phyloP scores from a whole-genome alignment of 1,284 basidiomycete genomes.

The Ceratobasidium sp. region DNA sequence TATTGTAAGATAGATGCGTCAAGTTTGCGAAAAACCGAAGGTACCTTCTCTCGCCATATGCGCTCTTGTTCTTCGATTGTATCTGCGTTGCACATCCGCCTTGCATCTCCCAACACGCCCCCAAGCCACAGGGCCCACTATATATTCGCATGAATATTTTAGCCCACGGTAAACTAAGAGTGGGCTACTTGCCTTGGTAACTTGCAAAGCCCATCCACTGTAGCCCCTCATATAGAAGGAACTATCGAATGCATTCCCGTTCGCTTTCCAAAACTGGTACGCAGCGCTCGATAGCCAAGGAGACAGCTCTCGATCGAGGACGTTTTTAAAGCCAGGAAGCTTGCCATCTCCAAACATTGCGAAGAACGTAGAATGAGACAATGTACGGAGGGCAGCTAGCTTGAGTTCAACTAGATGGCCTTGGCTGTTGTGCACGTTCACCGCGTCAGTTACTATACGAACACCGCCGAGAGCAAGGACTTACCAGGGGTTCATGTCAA shows the following conservation, averaged over 20 bases:
- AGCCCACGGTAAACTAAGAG: neutral
- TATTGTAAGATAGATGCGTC: neutral
- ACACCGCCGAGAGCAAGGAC: conserved; percentile 37
- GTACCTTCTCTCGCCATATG: conserved; percentile 71
- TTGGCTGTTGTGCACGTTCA: conserved; percentile 63
- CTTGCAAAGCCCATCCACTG: conserved; percentile 76
- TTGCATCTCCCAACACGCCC: conserved; percentile 71
- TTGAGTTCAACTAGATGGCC: conserved; percentile 86
- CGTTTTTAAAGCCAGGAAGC: conserved; percentile 71
- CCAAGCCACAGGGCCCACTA: conserved; percentile 72
- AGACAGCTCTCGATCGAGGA: conserved; percentile 76
- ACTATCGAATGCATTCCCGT: conserved; percentile 72
- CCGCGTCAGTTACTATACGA: neutral
- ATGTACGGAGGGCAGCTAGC: conserved; percentile 73
- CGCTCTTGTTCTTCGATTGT: conserved; percentile 72
- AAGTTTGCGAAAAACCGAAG: conserved; percentile 55
- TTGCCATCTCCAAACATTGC: conserved; percentile 78
- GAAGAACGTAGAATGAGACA: conserved; percentile 80
- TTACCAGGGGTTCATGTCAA: conserved; percentile 76
- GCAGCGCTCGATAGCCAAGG: conserved; percentile 80
- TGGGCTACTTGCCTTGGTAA: conserved; percentile 54
- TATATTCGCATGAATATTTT: conserved; percentile 54
- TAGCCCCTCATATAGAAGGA: conserved; percentile 84
- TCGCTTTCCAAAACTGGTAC: conserved; percentile 83
- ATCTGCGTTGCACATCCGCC: conserved; percentile 68